Evolutionary conservation across 352 stramenopile genomes (phyloP), one percentile per base, ranked within the genome.

Genomic region (Thalassiosira hispida): DNA sequence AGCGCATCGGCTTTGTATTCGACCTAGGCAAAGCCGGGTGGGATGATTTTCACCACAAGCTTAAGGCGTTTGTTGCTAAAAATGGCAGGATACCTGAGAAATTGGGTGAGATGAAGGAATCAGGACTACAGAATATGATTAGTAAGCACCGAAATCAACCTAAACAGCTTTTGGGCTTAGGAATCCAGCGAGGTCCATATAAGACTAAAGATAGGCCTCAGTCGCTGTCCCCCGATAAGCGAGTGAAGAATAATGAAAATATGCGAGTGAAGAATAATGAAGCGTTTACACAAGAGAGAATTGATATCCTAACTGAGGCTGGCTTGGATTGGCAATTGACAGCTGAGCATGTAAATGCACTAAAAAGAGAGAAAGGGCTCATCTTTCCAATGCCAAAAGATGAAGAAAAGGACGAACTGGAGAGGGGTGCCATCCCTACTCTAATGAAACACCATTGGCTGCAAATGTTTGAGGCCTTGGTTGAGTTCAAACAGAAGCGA

Each of bases 401-500:
- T 29, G 59, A 68, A 46, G 27, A 33, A n/a, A 3, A 64, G 18
- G 25, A 64, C 2, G 56, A 27, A 3, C 4, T 12, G 20, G 56
- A 64, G 27, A 46, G 12, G 25, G 56, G 31, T 23, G 51, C 7
- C n/a, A 14, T 47, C 8, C 40, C 40, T 18, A 12, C 40, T 16
- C n/a, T 68, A 35, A 18, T 53, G 6, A 27, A 55, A 35, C 59
- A 68, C 56, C 33, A 52, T 35, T 68, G 59, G 59, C 33, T 51
- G 25, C 5, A 16, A 57, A 68, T 40, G 33, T 68, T 38, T 35
- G 59, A 68, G 25, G 33, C 59, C 9, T 23, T 68, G 25, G 33
- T 68, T 7, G 35, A 51, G 12, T 68, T 68, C 59, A 68, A 68
- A 29, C 56, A 52, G 59, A 35, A 68, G 18, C 33, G 56, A 11